Evolutionary conservation across 169 alveolate species (phyloP).

Genomic region (Plasmodium ovale): DNA sequence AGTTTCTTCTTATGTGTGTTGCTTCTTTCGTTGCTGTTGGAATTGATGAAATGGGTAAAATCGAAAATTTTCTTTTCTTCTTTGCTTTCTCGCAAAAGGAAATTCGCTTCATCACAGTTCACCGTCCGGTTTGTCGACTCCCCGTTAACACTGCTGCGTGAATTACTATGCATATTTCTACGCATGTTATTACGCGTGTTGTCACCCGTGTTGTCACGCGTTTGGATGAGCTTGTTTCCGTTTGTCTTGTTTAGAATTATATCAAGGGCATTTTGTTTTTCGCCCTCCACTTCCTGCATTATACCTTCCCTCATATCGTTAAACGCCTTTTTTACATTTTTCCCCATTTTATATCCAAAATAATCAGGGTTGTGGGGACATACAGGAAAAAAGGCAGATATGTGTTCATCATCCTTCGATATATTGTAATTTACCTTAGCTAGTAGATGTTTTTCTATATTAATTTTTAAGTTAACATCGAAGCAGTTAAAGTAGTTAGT

Average conservation of each 20-base stretch:
- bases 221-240: not conserved
- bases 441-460: slow-evolving; percentile 12
- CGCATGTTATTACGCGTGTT: not conserved
- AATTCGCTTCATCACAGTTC: slow-evolving; percentile 15
- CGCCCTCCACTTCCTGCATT: slow-evolving; percentile 12
- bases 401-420: slow-evolving; percentile 30
- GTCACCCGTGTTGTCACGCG: not conserved
- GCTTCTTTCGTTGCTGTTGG: not conserved
- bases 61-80: not conserved
- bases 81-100: not conserved
- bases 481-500: slow-evolving; percentile 59
- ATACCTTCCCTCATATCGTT: slow-evolving; percentile 13
- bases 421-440: slow-evolving; percentile 38
- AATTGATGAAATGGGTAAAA: not conserved
- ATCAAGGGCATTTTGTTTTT: slow-evolving; percentile 5
- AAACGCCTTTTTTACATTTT: slow-evolving; percentile 45
- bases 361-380: slow-evolving; percentile 67
- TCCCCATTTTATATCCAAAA: slow-evolving; percentile 47
- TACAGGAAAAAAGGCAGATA: slow-evolving; percentile 64
- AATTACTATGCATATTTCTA: not conserved
- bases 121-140: not conserved
- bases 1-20: not conserved
- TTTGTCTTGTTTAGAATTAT: slow-evolving; percentile 24
- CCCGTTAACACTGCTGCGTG: not conserved
- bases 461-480: slow-evolving; percentile 39